These are phyloP conservation scores for Xerocomus spinulosus DNA, from an alignment of 768 basidiomycete species.

Conservation along the genomic window DNA sequence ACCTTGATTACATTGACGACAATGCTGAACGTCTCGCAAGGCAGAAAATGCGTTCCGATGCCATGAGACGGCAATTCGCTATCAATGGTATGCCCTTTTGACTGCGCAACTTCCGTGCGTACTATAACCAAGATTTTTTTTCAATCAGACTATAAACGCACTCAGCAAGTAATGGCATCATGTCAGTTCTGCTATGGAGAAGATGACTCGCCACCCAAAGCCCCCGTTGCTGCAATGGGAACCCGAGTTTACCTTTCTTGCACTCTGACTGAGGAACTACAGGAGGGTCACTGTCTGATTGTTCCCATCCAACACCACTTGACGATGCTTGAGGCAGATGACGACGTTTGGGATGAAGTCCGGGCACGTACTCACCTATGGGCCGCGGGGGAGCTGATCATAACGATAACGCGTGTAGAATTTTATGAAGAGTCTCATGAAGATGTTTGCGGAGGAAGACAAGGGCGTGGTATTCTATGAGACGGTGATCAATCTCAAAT, in stretches of 20 bases:
- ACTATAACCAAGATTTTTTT: not conserved
- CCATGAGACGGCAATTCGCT: constrained; percentile 95
- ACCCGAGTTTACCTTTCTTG: constrained; percentile 89
- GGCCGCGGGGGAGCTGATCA: constrained; percentile 1
- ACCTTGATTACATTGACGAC: constrained; percentile 94
- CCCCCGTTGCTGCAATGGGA: constrained; percentile 86
- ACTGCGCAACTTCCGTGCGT: not conserved
- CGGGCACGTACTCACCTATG: constrained; percentile 47
- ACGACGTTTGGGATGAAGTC: constrained; percentile 98
- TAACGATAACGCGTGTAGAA: constrained; percentile 37
- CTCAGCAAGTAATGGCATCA: constrained; percentile 81
- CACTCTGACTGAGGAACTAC: constrained; percentile 82
- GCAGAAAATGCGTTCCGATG: constrained; percentile 94
- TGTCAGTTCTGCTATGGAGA: constrained; percentile 92
- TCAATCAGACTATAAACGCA: constrained; percentile 83
- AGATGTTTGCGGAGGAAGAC: constrained; percentile 89
- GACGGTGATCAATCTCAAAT: constrained; percentile 80
- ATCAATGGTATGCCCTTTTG: constrained; percentile 67
- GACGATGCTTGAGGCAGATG: constrained; percentile 87
- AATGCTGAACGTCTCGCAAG: constrained; percentile 90
- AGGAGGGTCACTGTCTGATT: constrained; percentile 89
- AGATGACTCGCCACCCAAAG: constrained; percentile 84
- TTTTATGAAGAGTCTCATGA: constrained; percentile 91
- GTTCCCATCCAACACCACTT: constrained; percentile 95
- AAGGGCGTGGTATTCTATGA: constrained; percentile 96